Percentiles rank a stretch among this genome's conserved stretches.
Evolutionary conservation across 164 flowering plant species (phyloP).

Genomic region (Magnolia kwangsiensis): DNA sequence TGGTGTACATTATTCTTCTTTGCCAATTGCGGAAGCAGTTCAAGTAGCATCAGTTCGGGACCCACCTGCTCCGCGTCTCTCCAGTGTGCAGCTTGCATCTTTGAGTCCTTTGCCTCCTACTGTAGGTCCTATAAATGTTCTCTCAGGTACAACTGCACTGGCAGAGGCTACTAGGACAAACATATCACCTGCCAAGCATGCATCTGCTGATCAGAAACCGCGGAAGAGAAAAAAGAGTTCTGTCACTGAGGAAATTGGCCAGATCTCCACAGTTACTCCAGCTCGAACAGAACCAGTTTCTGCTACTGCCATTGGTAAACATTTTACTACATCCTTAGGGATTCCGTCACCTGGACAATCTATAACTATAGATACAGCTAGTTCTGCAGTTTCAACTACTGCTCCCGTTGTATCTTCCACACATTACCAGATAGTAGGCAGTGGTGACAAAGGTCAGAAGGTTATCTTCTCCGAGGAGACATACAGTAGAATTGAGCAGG

Average conservation of each 20-base stretch:
- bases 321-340: conserved; percentile 32
- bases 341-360: conserved; percentile 26
- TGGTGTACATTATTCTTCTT: conserved; percentile 38
- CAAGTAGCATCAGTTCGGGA: conserved; percentile 58
- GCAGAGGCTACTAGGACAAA: conserved; percentile 33
- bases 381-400: conserved; percentile 18
- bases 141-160: conserved; percentile 31
- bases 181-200: conserved; percentile 28
- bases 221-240: conserved; percentile 65
- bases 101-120: conserved; percentile 32
- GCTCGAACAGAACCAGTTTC: conserved; percentile 31
- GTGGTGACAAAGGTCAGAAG: conserved; percentile 28
- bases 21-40: conserved; percentile 55
- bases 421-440: conserved; percentile 25
- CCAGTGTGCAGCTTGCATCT: conserved; percentile 35
- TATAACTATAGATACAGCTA: conserved; percentile 19
- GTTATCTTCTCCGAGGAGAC: conserved; percentile 48
- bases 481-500: conserved; percentile 53
- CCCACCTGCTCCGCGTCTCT: conserved; percentile 28
- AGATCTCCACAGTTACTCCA: conserved; percentile 27
- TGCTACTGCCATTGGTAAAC: conserved; percentile 19
- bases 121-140: conserved; percentile 28
- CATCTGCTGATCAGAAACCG: conserved; percentile 47
- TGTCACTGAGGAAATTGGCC: conserved; percentile 39
- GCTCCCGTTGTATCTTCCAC: conserved; percentile 27